These are phyloP conservation scores for Diplodia seriata DNA, from an alignment of 2,329 filamentous ascomycete species.

Conservation along the genomic window DNA sequence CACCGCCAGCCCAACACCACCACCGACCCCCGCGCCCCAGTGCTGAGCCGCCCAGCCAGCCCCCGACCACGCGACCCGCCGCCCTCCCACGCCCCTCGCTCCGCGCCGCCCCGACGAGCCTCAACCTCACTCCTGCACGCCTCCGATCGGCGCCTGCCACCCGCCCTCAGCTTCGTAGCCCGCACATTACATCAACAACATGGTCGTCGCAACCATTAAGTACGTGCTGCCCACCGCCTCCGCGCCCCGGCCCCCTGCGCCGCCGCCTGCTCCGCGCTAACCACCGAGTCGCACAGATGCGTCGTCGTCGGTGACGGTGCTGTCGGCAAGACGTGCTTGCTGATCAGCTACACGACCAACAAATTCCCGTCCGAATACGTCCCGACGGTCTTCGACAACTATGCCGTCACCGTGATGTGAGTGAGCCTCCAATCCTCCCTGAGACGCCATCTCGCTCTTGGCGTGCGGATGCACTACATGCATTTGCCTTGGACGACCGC, in stretches of 20 bases:
- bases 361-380: constrained; percentile 99
- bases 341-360: constrained; percentile 99
- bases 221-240: constrained; percentile 37
- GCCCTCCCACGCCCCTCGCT: constrained; percentile 36
- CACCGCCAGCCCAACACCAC: constrained; percentile 19
- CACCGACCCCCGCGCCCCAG: constrained; percentile 2
- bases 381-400: constrained; percentile 99
- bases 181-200: constrained; percentile 37
- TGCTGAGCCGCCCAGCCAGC: constrained; percentile 15
- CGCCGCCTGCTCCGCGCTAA: constrained; percentile 21
- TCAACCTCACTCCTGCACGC: constrained; percentile 33
- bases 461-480: constrained; percentile 5
- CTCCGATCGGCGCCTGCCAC: constrained; percentile 34
- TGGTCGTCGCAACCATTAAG: constrained; percentile 54
- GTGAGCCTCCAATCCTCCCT: constrained; percentile 22
- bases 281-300: constrained; percentile 66
- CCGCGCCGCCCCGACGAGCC: constrained; percentile 19
- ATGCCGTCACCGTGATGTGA: constrained; percentile 99
- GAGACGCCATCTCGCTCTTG: constrained; percentile 15
- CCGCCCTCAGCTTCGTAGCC: constrained; percentile 18
- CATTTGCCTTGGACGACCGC: not conserved
- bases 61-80: constrained; percentile 31
- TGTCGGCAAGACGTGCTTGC: constrained; percentile 97
- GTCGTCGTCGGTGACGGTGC: constrained; percentile 99
- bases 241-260: not conserved